Evolutionary conservation across 176 grass and related monocot species (phyloP), one percentile per base, ranked within the genome.

Genomic region (Tillandsia fasciculata): DNA sequence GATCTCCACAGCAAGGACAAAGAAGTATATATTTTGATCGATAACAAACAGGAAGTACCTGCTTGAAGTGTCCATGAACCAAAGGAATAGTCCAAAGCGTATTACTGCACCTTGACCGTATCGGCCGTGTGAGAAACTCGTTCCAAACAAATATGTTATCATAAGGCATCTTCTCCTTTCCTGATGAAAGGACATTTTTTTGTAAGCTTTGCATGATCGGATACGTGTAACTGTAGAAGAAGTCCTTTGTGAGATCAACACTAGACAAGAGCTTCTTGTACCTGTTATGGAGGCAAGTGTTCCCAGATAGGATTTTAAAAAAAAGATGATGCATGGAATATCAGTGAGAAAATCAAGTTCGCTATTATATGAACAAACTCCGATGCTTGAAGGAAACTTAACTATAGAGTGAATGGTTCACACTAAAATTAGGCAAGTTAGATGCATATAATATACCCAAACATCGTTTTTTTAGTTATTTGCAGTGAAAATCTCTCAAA

Each of bases 181-280:
- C 82, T 28, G 70, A 54, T 61, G 89, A 83, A 53, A 83, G 74
- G 50, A 84, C 79, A 50, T 92, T 97, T 79, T 87, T 84, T 72
- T 92, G 94, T 69, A 97, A 69, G 70, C 74, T 85, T 81, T 87
- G 89, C 94, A 97, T 97, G 57, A 97, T 87, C 10, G 86, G 89
- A 76, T 97, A 97, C 70, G 94, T 97, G 80, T 97, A 97, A 79
- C 89, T 90, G 81, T 90, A 97, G 84, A 85, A 97, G 77, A 97
- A 97, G 74, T 97, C 94, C 74, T 92, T 92, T 12, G 94, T 90
- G 65, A 92, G 87, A 81, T 97, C 94, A 73, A 97, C 86, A 63
- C 94, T 87, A 18, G 69, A 87, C 74, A 97, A 76, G 63, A 97
- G 82, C 70, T 92, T 97, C 82, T 87, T 97, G 86, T 97, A 97